phyloP scores from a whole-genome alignment of 1,284 basidiomycete species.

The Caloboletus inedulis region DNA sequence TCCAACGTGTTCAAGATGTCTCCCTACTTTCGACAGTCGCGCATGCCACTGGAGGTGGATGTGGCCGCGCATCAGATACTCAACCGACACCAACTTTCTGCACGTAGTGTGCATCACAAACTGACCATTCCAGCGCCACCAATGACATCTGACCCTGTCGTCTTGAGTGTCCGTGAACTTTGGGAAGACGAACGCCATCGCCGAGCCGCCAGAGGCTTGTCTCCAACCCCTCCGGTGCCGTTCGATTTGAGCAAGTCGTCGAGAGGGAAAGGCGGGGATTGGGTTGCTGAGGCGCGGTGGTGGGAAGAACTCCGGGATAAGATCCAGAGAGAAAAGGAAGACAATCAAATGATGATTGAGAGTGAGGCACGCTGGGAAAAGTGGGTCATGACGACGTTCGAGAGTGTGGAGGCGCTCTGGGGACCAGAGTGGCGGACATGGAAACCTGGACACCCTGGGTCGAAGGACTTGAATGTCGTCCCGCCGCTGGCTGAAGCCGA shows the following conservation, averaged over 20 bases:
- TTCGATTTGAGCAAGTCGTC: conserved; percentile 61
- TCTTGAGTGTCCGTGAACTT: conserved; percentile 85
- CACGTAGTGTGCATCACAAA: conserved; percentile 74
- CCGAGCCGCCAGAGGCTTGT: conserved; percentile 59
- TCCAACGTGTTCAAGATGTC: conserved; percentile 27
- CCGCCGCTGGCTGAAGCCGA: conserved; percentile 1
- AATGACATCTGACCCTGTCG: conserved; percentile 69
- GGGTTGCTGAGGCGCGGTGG: conserved; percentile 68
- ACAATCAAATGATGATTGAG: conserved; percentile 25
- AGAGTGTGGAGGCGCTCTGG: conserved; percentile 80
- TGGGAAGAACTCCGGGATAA: conserved; percentile 61
- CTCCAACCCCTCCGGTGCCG: conserved; percentile 66
- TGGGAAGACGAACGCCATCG: conserved; percentile 92
- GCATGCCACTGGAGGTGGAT: conserved; percentile 84
- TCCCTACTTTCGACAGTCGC: conserved; percentile 63
- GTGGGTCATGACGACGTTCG: conserved; percentile 85
- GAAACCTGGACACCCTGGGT: conserved; percentile 40
- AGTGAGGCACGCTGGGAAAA: conserved; percentile 43
- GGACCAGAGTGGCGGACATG: conserved; percentile 54
- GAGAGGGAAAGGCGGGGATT: conserved; percentile 54
- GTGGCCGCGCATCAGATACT: conserved; percentile 79
- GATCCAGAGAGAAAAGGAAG: conserved; percentile 49
- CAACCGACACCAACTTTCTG: conserved; percentile 68
- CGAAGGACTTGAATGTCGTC: not conserved
- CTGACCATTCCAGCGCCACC: conserved; percentile 56